Evolutionary conservation across 768 basidiomycete species (phyloP).

Genomic region (Kwoniella shandongensis): DNA sequence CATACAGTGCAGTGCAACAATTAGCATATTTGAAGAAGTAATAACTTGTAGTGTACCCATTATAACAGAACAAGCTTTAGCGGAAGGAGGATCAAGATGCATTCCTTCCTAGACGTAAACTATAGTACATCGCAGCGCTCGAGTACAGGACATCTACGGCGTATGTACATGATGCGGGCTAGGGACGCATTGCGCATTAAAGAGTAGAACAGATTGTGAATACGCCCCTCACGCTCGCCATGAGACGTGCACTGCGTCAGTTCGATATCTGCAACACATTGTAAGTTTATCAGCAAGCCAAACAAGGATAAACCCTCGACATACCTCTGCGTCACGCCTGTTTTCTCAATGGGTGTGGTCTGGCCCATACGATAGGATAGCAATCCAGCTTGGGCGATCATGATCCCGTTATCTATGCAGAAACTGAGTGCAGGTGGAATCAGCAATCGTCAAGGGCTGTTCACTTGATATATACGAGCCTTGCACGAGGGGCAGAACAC

Average conservation of each 20-base stretch:
- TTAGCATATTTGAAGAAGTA: too few relatives aligned
- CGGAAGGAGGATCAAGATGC: neutral
- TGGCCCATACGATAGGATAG: constrained; percentile 88
- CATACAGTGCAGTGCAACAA: too few relatives aligned
- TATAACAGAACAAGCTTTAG: too few relatives aligned
- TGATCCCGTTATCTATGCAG: constrained; percentile 99
- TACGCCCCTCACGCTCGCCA: constrained; percentile 77
- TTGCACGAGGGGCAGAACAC: neutral
- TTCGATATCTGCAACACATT: constrained; percentile 68
- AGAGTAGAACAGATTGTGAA: too few relatives aligned
- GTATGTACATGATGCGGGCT: too few relatives aligned
- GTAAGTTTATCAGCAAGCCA: neutral
- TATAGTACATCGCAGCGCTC: too few relatives aligned
- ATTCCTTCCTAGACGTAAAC: neutral
- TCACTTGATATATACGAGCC: too few relatives aligned
- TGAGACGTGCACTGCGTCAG: constrained; percentile 86
- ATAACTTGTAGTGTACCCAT: too few relatives aligned
- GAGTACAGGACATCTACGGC: too few relatives aligned
- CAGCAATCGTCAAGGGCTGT: too few relatives aligned
- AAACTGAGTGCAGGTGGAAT: constrained; percentile 62
- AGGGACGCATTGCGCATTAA: too few relatives aligned
- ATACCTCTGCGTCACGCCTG: constrained; percentile 88
- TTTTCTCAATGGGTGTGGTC: constrained; percentile 71
- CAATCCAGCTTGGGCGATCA: constrained; percentile 98
- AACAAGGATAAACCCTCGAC: constrained; percentile 20